Evolutionary conservation across 2,329 filamentous ascomycete genomes (phyloP).

Genomic region (Fusarium oligoseptatum): DNA sequence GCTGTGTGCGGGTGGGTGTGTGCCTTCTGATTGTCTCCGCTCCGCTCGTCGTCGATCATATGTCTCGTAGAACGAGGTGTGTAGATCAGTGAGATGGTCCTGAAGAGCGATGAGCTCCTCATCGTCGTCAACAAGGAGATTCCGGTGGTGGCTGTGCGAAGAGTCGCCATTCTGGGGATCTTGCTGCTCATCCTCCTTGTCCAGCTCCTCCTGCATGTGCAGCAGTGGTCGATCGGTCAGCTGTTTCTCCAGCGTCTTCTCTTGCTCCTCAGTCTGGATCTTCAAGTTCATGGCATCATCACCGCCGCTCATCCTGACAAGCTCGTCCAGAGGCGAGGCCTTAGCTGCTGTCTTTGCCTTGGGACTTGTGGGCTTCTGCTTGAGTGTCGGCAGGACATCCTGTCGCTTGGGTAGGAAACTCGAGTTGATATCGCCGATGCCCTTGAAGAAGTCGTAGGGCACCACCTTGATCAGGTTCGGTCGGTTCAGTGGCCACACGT

Average conservation of each 20-base stretch:
- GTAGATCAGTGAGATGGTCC: conserved; percentile 79
- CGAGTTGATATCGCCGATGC: conserved; percentile 98
- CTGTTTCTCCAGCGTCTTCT: conserved; percentile 88
- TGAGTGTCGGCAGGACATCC: conserved; percentile 60
- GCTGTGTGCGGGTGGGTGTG: conserved; percentile 52
- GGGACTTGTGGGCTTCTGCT: conserved; percentile 33
- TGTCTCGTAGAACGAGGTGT: conserved; percentile 84
- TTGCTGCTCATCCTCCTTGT: conserved; percentile 75
- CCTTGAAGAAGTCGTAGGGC: conserved; percentile 97
- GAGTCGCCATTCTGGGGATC: conserved; percentile 43
- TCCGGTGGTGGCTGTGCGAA: conserved; percentile 61
- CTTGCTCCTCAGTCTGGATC: conserved; percentile 86
- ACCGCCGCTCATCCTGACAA: conserved; percentile 80
- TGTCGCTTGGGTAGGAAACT: conserved; percentile 90
- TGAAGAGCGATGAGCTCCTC: conserved; percentile 83
- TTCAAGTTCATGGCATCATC: conserved; percentile 77
- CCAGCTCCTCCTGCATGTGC: conserved; percentile 92
- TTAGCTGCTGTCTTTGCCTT: conserved; percentile 42
- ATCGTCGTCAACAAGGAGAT: conserved; percentile 90
- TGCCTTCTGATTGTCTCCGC: conserved; percentile 51
- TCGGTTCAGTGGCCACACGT: conserved; percentile 93
- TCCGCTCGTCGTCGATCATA: conserved; percentile 73
- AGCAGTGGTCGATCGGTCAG: conserved; percentile 88
- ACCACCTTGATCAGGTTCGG: conserved; percentile 94
- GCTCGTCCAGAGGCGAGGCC: conserved; percentile 73